Percentiles rank a stretch among this genome's conserved stretches.
Conservation (phyloP, 495 filamentous ascomycete species). For the Podospora sp. region DNA sequence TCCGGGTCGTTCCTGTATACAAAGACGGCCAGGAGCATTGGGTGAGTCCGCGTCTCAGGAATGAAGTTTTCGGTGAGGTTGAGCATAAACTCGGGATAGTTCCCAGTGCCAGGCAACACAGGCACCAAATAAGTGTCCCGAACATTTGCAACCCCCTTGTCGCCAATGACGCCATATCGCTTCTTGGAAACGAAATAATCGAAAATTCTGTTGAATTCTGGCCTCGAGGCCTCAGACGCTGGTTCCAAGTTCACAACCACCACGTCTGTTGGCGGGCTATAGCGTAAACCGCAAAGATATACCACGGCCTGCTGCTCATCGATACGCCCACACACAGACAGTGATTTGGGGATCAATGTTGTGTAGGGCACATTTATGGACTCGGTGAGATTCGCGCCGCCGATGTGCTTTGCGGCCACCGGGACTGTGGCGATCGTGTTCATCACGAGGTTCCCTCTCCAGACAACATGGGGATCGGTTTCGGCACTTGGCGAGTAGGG, state of each 20-base stretch:
- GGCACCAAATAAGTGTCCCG: constrained; percentile 80
- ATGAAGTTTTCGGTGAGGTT: constrained; percentile 74
- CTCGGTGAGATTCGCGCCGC: constrained; percentile 72
- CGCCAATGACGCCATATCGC: constrained; percentile 79
- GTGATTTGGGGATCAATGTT: constrained; percentile 65
- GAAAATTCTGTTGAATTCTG: constrained; percentile 69
- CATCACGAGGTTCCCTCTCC: constrained; percentile 83
- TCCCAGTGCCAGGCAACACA: constrained; percentile 61
- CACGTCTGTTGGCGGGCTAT: constrained; percentile 72
- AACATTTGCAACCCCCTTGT: constrained; percentile 67
- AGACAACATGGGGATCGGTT: constrained; percentile 63
- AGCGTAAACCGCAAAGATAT: constrained; percentile 82
- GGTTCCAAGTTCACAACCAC: constrained; percentile 68
- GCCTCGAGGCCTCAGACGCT: constrained; percentile 49
- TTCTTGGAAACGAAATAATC: constrained; percentile 78
- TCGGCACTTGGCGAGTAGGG: constrained; percentile 71
- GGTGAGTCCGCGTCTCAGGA: constrained; percentile 64
- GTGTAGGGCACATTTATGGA: constrained; percentile 62
- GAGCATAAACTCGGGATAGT: constrained; percentile 70
- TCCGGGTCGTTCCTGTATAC: constrained; percentile 64
- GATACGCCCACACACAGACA: constrained; percentile 84
- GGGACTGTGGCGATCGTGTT: constrained; percentile 70
- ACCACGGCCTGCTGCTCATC: constrained; percentile 76
- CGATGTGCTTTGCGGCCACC: constrained; percentile 79
- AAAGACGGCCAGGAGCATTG: constrained; percentile 74